Base-by-base conservation (phyloP, 495 filamentous ascomycete genomes). In the Halenospora varia region DNA sequence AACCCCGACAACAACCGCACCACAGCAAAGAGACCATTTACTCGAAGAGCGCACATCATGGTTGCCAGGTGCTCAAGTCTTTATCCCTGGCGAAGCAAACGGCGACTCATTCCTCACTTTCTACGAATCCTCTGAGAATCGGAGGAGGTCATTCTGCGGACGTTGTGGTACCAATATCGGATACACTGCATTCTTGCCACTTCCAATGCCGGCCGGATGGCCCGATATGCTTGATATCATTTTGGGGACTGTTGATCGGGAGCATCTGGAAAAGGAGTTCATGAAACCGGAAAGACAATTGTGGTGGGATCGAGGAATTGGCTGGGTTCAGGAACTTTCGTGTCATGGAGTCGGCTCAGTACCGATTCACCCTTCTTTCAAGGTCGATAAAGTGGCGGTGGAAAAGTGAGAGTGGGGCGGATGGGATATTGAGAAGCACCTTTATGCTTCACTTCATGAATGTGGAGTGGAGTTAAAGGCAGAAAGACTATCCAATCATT, bases 151-250 rank as follows among this genome's bases (percentile, higher is more conserved):
- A 0, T 62, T 57, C 23, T 57, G 53, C 18, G 40, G 18, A 23
- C 23, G 26, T 2, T 62, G 53, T 29, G 53, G 53, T 19, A 62
- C 59, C 1, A 35, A 56, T 25, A 23, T 62, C 1, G 13, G 39
- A 18, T 57, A 24, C 11, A 24, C 18, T 18, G 23, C 13, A 50
- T 20, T 22, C 26, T 35, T 35, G 6, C 29, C 42, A n/a, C 19
- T 46, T 6, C 40, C 50, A 15, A 19, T 8, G 23, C 55, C 50
- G 39, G 41, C 20, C 18, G 49, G 48, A 39, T 51, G 48, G 25
- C 53, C 47, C 2, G 49, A 56, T 17, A 65, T 65, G 57, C 42
- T 62, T 15, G 53, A 62, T 57, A 53, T 53, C 23, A 17, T 17
- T 11, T 8, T 53, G 2, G 59, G 59, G 1, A 53, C 47, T 8